phyloP scores from a whole-genome alignment of 805 yeast species.

The Wickerhamomyces subpelliculosus region DNA sequence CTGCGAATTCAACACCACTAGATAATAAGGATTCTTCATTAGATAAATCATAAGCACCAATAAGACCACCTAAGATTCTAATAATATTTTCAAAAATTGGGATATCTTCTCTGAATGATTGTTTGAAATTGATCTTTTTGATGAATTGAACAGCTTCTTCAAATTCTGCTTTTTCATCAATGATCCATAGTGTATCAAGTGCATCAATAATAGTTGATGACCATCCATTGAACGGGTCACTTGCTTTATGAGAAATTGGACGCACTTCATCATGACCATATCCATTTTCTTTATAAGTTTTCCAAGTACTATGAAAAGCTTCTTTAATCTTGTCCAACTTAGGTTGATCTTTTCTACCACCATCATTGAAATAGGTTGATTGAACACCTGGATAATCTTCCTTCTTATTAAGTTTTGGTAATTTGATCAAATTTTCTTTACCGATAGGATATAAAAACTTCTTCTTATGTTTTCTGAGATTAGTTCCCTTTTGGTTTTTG shows the following conservation, averaged over 20 bases:
- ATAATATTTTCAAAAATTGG: slow-evolving; percentile 47
- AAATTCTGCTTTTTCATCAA: slow-evolving; percentile 35
- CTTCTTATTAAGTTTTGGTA: slow-evolving; percentile 11
- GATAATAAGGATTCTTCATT: slow-evolving; percentile 25
- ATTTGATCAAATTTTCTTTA: slow-evolving; percentile 16
- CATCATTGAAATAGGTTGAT: slow-evolving; percentile 20
- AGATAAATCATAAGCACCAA: slow-evolving; percentile 46
- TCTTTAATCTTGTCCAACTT: slow-evolving; percentile 26
- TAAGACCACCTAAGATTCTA: slow-evolving; percentile 44
- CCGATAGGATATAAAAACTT: slow-evolving; percentile 17
- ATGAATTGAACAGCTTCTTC: slow-evolving; percentile 31
- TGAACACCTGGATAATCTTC: slow-evolving; percentile 24
- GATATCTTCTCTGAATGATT: slow-evolving; percentile 31
- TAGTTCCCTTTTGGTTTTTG: slow-evolving; percentile 13
- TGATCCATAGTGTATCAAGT: slow-evolving; percentile 42
- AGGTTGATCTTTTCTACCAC: slow-evolving; percentile 19
- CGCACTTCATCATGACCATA: slow-evolving; percentile 40
- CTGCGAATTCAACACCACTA: slow-evolving; percentile 40
- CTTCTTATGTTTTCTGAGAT: slow-evolving; percentile 11
- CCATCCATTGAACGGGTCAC: slow-evolving; percentile 42
- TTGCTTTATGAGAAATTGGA: slow-evolving; percentile 29
- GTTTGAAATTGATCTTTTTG: slow-evolving; percentile 30
- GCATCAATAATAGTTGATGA: slow-evolving; percentile 44
- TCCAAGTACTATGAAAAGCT: slow-evolving; percentile 38
- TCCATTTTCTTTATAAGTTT: slow-evolving; percentile 31